These are phyloP conservation scores for Chlorociboria aeruginascens DNA, from an alignment of 495 filamentous ascomycete species.

Conservation along the genomic window DNA sequence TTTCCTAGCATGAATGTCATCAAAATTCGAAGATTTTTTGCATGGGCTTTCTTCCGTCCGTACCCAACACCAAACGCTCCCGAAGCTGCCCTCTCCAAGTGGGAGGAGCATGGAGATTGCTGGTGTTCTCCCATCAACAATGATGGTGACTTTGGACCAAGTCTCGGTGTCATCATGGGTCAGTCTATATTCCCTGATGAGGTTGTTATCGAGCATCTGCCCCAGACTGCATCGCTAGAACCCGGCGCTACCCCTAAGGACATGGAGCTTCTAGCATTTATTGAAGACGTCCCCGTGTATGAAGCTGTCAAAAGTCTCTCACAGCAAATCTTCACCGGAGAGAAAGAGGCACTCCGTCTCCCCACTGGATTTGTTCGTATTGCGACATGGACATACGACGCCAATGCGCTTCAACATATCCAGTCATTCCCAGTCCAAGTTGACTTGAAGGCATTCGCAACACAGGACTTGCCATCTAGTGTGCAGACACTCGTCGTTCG, in stretches of 20 bases:
- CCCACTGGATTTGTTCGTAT: slow-evolving; percentile 34
- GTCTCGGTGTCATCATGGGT: slow-evolving; percentile 34
- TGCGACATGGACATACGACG: slow-evolving; percentile 39
- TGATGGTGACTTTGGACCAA: slow-evolving; percentile 14
- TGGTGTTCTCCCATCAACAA: slow-evolving; percentile 43
- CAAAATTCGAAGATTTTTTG: neutral
- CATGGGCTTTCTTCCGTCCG: neutral
- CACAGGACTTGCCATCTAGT: neutral
- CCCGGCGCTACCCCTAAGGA: slow-evolving; percentile 42
- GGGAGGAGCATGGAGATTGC: slow-evolving; percentile 53
- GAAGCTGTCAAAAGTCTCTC: slow-evolving; percentile 17
- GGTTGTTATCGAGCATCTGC: slow-evolving; percentile 52
- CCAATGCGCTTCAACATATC: slow-evolving; percentile 27
- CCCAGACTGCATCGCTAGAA: slow-evolving; percentile 37
- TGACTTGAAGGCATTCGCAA: slow-evolving; percentile 24
- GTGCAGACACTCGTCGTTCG: slow-evolving; percentile 35
- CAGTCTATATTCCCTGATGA: slow-evolving; percentile 38
- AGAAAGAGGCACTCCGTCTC: neutral
- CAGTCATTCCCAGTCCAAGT: slow-evolving; percentile 37
- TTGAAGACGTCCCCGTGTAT: slow-evolving; percentile 15
- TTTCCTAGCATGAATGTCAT: slow-evolving; percentile 9
- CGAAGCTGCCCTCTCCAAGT: slow-evolving; percentile 36
- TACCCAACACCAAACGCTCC: slow-evolving; percentile 16
- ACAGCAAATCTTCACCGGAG: slow-evolving; percentile 21
- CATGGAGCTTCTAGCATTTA: slow-evolving; percentile 46